phyloP scores from a whole-genome alignment of 2,329 filamentous ascomycete genomes.

The Chlorencoelia australis region DNA sequence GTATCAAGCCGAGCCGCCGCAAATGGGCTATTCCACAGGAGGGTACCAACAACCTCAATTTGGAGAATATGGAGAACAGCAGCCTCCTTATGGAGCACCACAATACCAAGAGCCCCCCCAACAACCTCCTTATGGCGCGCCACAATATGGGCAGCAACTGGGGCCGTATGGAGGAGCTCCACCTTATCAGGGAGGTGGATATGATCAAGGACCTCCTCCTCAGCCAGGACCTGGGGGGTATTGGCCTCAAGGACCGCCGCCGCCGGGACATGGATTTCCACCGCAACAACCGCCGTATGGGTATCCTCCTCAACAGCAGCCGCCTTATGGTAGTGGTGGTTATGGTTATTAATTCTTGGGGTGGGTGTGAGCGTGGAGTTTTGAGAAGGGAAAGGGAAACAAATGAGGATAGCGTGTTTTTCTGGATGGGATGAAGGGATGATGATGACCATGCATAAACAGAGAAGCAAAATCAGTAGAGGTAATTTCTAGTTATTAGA shows the following conservation, averaged over 20 bases:
- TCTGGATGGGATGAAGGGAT: too few species aligned
- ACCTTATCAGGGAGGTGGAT: constrained; percentile 3
- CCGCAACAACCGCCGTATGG: constrained; percentile 15
- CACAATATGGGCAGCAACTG: constrained; percentile 7
- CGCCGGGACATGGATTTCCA: constrained; percentile 6
- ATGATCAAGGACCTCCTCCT: constrained; percentile 15
- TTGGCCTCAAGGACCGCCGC: constrained; percentile 8
- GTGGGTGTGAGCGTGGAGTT: too few species aligned
- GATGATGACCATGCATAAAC: too few species aligned
- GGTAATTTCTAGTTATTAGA: too few species aligned
- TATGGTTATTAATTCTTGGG: background rate
- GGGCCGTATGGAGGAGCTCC: constrained; percentile 8
- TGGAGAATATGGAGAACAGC: constrained; percentile 7
- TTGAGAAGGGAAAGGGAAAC: too few species aligned
- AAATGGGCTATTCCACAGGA: constrained; percentile 10
- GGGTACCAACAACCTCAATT: background rate
- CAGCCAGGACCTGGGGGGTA: constrained; percentile 1
- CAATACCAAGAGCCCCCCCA: constrained; percentile 6
- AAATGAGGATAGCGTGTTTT: too few species aligned
- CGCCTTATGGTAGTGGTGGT: constrained; percentile 1
- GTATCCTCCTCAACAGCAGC: constrained; percentile 3
- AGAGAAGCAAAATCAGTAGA: too few species aligned
- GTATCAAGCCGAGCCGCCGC: constrained; percentile 14
- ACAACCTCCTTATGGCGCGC: constrained; percentile 7
- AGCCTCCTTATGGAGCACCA: constrained; percentile 8